phyloP scores from a whole-genome alignment of 2,329 filamentous ascomycete species.

The Pseudopyricularia javanii region DNA sequence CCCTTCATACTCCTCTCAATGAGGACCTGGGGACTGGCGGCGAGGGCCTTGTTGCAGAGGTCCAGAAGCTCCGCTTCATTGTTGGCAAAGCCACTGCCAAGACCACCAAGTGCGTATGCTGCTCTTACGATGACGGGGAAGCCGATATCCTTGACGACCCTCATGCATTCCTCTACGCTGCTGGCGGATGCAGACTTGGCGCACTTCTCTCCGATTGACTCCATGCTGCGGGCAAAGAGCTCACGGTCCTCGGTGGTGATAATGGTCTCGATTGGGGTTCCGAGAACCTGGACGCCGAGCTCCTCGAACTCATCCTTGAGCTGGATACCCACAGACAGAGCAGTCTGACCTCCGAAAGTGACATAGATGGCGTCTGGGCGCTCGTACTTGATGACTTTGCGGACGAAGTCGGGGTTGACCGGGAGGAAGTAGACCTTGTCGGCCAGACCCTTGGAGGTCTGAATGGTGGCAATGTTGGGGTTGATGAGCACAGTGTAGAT shows the following conservation, averaged over 20 bases:
- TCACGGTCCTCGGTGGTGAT: slow-evolving; percentile 98
- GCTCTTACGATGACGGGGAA: slow-evolving; percentile 96
- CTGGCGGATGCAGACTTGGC: slow-evolving; percentile 92
- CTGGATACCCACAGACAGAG: slow-evolving; percentile 91
- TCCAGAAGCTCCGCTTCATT: slow-evolving; percentile 72
- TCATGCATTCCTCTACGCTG: slow-evolving; percentile 76
- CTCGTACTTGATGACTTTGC: slow-evolving; percentile 93
- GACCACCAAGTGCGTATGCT: slow-evolving; percentile 86
- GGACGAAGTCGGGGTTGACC: slow-evolving; percentile 92
- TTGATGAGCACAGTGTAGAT: slow-evolving; percentile 98
- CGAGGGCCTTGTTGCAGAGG: slow-evolving; percentile 89
- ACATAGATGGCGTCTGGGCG: slow-evolving; percentile 93
- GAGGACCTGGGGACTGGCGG: slow-evolving; percentile 87
- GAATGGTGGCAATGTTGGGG: slow-evolving; percentile 97
- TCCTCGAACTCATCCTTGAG: slow-evolving; percentile 93
- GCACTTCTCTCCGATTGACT: slow-evolving; percentile 94
- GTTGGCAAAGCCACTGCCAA: slow-evolving; percentile 91
- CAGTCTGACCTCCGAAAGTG: slow-evolving; percentile 95
- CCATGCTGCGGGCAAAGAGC: slow-evolving; percentile 95
- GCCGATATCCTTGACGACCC: slow-evolving; percentile 80
- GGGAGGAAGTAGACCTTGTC: slow-evolving; percentile 99
- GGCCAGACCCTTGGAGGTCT: slow-evolving; percentile 92
- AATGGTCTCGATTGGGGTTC: slow-evolving; percentile 94
- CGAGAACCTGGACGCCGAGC: slow-evolving; percentile 86
- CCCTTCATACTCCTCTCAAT: slow-evolving; percentile 99